phyloP scores from a whole-genome alignment of 2,329 filamentous ascomycete genomes.

The Colletotrichum sp. region DNA sequence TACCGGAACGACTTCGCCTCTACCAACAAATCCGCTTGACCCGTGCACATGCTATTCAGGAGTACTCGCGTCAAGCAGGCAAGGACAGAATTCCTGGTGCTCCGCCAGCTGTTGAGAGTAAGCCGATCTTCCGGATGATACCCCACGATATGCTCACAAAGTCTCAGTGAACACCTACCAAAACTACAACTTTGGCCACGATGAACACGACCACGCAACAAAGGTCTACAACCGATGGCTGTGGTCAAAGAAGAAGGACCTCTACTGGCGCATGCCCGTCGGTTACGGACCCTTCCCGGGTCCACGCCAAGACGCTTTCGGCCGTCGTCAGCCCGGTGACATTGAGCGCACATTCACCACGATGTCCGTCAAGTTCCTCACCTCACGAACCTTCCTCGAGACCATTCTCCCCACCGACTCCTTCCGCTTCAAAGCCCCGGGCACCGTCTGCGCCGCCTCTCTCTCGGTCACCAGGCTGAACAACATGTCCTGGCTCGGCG shows the following conservation, averaged over 20 bases:
- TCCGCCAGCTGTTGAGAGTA: neutral
- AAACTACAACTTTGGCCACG: constrained; percentile 61
- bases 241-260: constrained; percentile 39
- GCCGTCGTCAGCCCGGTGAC: constrained; percentile 7
- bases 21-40: constrained; percentile 64
- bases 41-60: constrained; percentile 62
- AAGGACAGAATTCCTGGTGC: constrained; percentile 36
- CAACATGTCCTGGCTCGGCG: constrained; percentile 66
- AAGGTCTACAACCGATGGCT: constrained; percentile 56
- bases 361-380: constrained; percentile 54
- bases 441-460: constrained; percentile 48
- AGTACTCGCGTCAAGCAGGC: constrained; percentile 59
- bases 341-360: constrained; percentile 44
- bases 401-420: constrained; percentile 48
- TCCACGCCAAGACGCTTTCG: constrained; percentile 24
- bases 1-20: constrained; percentile 61
- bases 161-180: constrained; percentile 43
- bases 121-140: neutral
- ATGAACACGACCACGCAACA: constrained; percentile 61
- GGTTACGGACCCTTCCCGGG: constrained; percentile 53
- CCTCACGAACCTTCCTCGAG: constrained; percentile 52
- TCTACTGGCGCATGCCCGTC: constrained; percentile 49
- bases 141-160: neutral
- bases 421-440: constrained; percentile 46
- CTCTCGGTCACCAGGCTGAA: constrained; percentile 46